A percentile compares a stretch with the other conserved stretches of the same genome.
Conservation (phyloP, 2,329 filamentous ascomycete species). For the Amylocarpus encephaloides region DNA sequence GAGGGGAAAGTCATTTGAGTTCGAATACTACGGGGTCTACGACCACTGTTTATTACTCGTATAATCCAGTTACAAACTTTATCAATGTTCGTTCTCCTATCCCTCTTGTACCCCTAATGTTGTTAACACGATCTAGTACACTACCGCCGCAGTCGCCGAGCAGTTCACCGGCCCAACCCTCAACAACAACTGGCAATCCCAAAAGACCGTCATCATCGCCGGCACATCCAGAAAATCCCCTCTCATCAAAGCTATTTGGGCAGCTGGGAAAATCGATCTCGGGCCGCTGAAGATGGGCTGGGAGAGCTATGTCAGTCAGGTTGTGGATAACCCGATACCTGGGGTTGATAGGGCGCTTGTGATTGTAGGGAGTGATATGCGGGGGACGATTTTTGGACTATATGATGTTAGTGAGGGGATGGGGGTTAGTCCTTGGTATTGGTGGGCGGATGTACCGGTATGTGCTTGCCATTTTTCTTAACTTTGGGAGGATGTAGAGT, state of each 20-base stretch:
- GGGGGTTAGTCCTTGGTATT: slow-evolving; percentile 61
- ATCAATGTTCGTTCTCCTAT: slow-evolving; percentile 21
- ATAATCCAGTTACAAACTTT: slow-evolving; percentile 21
- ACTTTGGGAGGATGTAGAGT: slow-evolving; percentile 29
- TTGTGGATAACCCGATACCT: slow-evolving; percentile 51
- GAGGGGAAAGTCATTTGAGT: slow-evolving; percentile 15
- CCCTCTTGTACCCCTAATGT: neutral
- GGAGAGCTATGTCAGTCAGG: slow-evolving; percentile 59
- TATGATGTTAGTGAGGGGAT: slow-evolving; percentile 70
- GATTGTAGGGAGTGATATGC: slow-evolving; percentile 59
- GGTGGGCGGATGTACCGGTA: slow-evolving; percentile 47
- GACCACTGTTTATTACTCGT: slow-evolving; percentile 26
- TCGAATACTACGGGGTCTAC: neutral
- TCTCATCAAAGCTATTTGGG: slow-evolving; percentile 52
- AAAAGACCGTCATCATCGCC: slow-evolving; percentile 56
- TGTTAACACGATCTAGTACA: slow-evolving; percentile 33
- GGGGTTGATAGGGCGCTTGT: slow-evolving; percentile 55
- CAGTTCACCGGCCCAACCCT: slow-evolving; percentile 40
- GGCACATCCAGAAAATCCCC: slow-evolving; percentile 61
- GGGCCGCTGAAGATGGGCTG: slow-evolving; percentile 54
- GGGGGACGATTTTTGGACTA: slow-evolving; percentile 62
- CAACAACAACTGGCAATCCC: slow-evolving; percentile 23
- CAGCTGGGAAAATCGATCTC: slow-evolving; percentile 50
- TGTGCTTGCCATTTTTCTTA: too few relatives aligned
- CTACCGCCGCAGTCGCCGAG: slow-evolving; percentile 35